These are phyloP conservation scores for Cercospora beticola DNA, from an alignment of 2,329 filamentous ascomycete species.

Conservation along the genomic window DNA sequence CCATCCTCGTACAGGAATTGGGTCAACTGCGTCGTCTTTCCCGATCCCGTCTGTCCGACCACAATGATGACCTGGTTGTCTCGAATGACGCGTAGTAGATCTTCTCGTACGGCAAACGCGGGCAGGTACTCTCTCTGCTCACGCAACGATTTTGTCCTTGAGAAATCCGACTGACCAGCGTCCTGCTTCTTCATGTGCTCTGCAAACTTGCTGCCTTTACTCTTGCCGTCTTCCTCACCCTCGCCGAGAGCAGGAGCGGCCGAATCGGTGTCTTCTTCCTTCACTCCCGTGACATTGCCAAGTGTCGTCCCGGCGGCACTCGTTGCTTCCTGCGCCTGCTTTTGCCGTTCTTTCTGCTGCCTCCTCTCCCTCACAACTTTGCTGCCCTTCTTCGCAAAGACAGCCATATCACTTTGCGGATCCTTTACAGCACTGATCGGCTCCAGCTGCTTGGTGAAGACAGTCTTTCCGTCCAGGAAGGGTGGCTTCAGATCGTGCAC, in stretches of 20 bases:
- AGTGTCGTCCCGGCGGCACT: slow-evolving; percentile 88
- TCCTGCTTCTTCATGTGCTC: slow-evolving; percentile 85
- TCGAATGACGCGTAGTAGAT: slow-evolving; percentile 83
- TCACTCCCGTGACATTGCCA: slow-evolving; percentile 93
- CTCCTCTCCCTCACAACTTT: slow-evolving; percentile 87
- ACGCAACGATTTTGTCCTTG: slow-evolving; percentile 81
- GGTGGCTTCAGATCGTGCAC: slow-evolving; percentile 93
- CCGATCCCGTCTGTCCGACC: slow-evolving; percentile 94
- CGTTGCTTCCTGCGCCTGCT: slow-evolving; percentile 92
- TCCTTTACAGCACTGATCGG: slow-evolving; percentile 91
- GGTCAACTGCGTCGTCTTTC: slow-evolving; percentile 95
- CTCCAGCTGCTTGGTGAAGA: slow-evolving; percentile 96
- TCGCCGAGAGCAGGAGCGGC: slow-evolving; percentile 64
- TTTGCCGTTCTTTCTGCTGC: slow-evolving; percentile 88
- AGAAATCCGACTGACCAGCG: slow-evolving; percentile 82
- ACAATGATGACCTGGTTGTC: slow-evolving; percentile 98
- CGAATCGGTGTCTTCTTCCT: slow-evolving; percentile 85
- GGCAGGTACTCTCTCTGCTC: slow-evolving; percentile 93
- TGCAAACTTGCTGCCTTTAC: slow-evolving; percentile 76
- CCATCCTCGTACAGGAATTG: slow-evolving; percentile 96
- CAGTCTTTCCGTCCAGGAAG: slow-evolving; percentile 88
- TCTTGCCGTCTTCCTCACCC: slow-evolving; percentile 63
- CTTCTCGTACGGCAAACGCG: slow-evolving; percentile 93
- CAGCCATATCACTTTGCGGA: slow-evolving; percentile 96
- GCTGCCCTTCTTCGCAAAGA: slow-evolving; percentile 94